Percentiles rank a stretch among this genome's conserved stretches.
phyloP scores from a whole-genome alignment of 2,329 filamentous ascomycete species.

The Colletotrichum horii region DNA sequence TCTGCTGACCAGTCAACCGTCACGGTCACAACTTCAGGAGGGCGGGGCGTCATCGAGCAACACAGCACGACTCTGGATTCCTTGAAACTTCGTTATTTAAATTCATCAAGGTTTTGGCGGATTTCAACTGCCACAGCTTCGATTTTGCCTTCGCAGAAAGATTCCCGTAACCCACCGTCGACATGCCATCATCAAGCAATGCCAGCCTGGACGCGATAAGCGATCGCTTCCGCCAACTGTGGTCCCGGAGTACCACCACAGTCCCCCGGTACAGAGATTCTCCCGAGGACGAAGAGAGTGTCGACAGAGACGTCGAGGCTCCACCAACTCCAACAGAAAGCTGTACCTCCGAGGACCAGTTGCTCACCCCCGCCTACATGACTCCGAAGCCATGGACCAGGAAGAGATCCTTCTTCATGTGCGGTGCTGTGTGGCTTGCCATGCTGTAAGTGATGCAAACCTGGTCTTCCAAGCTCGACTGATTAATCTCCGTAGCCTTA shows the following conservation, averaged over 20 bases:
- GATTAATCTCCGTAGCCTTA: not conserved
- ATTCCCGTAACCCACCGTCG: not conserved
- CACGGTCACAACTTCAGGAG: not conserved
- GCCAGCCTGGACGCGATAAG: not conserved
- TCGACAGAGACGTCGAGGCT: not conserved
- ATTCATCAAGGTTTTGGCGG: not conserved
- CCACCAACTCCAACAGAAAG: conserved; percentile 2
- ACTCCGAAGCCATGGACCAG: conserved; percentile 12
- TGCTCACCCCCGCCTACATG: conserved; percentile 5
- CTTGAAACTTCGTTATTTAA: not conserved
- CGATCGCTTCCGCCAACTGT: conserved; percentile 13
- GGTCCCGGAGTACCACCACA: not conserved
- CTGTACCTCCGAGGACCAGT: conserved; percentile 8
- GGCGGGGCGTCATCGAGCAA: not conserved
- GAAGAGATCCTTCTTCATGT: conserved; percentile 17
- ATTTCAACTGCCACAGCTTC: not conserved
- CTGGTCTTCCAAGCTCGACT: not conserved
- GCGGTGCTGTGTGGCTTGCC: conserved; percentile 16
- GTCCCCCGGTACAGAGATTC: conserved; percentile 3
- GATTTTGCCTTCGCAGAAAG: no score
- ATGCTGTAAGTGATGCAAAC: conserved; percentile 6
- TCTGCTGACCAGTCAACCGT: not conserved
- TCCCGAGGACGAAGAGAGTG: not conserved
- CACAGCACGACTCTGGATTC: not conserved
- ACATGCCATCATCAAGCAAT: not conserved